phyloP scores from a whole-genome alignment of 805 yeast genomes.

The Ogataea pini region DNA sequence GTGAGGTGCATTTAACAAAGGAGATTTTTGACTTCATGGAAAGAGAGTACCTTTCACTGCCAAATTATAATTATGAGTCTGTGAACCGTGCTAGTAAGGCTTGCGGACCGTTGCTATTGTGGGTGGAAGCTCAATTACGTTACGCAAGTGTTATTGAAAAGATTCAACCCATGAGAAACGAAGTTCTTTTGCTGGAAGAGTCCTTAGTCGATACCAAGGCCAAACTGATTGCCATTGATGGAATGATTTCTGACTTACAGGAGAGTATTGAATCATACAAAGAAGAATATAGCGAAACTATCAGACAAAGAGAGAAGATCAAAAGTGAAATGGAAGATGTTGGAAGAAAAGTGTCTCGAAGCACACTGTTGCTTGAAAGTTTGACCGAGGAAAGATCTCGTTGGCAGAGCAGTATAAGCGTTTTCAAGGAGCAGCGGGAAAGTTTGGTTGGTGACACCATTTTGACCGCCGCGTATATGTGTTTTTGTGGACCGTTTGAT shows the following conservation, averaged over 20 bases:
- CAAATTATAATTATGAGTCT: constrained; percentile 66
- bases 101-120: constrained; percentile 85
- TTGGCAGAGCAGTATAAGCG: constrained; percentile 65
- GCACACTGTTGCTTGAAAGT: constrained; percentile 60
- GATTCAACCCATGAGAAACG: constrained; percentile 72
- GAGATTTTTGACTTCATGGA: constrained; percentile 60
- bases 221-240: constrained; percentile 71
- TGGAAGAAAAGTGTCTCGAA: constrained; percentile 58
- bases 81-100: constrained; percentile 92
- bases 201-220: constrained; percentile 64
- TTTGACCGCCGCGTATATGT: constrained; percentile 58
- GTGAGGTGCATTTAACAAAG: constrained; percentile 54
- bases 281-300: constrained; percentile 65
- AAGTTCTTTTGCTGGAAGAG: constrained; percentile 59
- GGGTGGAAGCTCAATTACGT: constrained; percentile 90
- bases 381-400: constrained; percentile 67
- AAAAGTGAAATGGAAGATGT: constrained; percentile 70
- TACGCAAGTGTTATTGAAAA: constrained; percentile 69
- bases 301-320: constrained; percentile 75
- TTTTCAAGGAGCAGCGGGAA: constrained; percentile 47
- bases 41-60: constrained; percentile 55
- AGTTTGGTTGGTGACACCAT: constrained; percentile 65
- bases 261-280: constrained; percentile 68
- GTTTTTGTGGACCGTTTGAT: constrained; percentile 57
- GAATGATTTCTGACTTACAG: constrained; percentile 78